Percentiles rank a stretch among this genome's conserved stretches.
These are phyloP conservation scores for Neoarthrinium moseri DNA, from an alignment of 2,329 filamentous ascomycete species.

Conservation along the genomic window DNA sequence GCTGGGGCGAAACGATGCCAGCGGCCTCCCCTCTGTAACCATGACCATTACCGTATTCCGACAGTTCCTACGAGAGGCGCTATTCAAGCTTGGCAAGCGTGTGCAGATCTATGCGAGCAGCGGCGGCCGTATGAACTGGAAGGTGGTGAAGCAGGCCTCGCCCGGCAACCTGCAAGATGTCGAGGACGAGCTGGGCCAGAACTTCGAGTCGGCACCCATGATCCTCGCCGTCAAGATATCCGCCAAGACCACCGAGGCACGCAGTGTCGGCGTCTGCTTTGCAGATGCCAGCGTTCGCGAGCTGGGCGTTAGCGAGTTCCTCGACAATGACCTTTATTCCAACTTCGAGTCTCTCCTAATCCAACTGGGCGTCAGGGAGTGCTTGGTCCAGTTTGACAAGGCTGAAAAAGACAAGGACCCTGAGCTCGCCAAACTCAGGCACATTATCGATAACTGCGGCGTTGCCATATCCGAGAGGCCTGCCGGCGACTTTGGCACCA, in stretches of 20 bases:
- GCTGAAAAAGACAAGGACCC: slow-evolving; percentile 82
- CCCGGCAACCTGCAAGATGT: slow-evolving; percentile 96
- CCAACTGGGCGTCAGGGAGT: slow-evolving; percentile 93
- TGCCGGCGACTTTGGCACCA: slow-evolving; percentile 74
- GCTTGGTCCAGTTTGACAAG: slow-evolving; percentile 77
- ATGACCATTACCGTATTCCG: slow-evolving; percentile 94
- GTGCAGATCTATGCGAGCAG: slow-evolving; percentile 85
- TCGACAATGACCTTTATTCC: slow-evolving; percentile 98
- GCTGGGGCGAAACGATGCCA: slow-evolving; percentile 78
- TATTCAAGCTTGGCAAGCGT: slow-evolving; percentile 87
- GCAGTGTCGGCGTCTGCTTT: slow-evolving; percentile 92
- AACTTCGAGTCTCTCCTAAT: slow-evolving; percentile 97
- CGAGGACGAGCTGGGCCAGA: slow-evolving; percentile 87
- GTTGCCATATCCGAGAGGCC: slow-evolving; percentile 84
- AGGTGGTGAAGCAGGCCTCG: slow-evolving; percentile 85
- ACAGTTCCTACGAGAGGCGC: slow-evolving; percentile 89
- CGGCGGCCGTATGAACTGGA: slow-evolving; percentile 84
- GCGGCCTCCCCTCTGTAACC: slow-evolving; percentile 88
- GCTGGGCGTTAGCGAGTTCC: slow-evolving; percentile 93
- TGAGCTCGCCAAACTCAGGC: slow-evolving; percentile 81
- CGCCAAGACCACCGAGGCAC: slow-evolving; percentile 79
- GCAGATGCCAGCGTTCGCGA: slow-evolving; percentile 95
- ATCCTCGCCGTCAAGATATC: slow-evolving; percentile 93
- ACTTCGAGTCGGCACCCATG: slow-evolving; percentile 87
- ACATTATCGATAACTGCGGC: slow-evolving; percentile 89